These are phyloP conservation scores for Lactarius psammicola DNA, from an alignment of 768 basidiomycete genomes.

Conservation along the genomic window DNA sequence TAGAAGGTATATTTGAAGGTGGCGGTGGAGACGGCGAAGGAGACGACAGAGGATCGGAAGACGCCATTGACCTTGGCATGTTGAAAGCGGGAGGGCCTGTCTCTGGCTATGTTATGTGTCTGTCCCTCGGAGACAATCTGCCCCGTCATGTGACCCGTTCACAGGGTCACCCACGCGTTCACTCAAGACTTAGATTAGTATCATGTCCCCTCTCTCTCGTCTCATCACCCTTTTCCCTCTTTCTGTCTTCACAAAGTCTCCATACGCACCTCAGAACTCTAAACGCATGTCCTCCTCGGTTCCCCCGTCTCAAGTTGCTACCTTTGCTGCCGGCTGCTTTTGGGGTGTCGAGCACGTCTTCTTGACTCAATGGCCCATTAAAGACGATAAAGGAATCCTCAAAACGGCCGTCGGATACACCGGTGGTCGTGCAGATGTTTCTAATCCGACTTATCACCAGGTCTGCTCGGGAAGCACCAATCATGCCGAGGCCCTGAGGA, in stretches of 20 bases:
- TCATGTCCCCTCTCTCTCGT: constrained; percentile 19
- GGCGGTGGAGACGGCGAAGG: constrained; percentile 64
- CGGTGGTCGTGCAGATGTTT: constrained; percentile 56
- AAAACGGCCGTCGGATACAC: constrained; percentile 79
- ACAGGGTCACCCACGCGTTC: not conserved
- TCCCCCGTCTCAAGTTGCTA: constrained; percentile 40
- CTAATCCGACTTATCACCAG: constrained; percentile 62
- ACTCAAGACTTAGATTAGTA: too few relatives aligned
- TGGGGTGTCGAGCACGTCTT: constrained; percentile 90
- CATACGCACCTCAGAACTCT: constrained; percentile 24
- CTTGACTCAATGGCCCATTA: constrained; percentile 70
- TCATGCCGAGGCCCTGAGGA: constrained; percentile 85
- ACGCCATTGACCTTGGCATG: constrained; percentile 56
- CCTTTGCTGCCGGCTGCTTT: constrained; percentile 68
- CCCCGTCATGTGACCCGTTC: constrained; percentile 9
- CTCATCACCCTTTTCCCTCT: constrained; percentile 5
- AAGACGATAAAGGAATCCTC: constrained; percentile 70
- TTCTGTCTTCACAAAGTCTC: constrained; percentile 1
- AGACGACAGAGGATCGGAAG: constrained; percentile 63
- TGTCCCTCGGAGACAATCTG: not conserved
- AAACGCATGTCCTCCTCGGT: constrained; percentile 23
- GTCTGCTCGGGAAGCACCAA: constrained; percentile 82
- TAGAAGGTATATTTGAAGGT: constrained; percentile 35
- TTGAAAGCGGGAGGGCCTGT: not conserved
- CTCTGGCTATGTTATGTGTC: not conserved